Conservation (phyloP, 306 rosid species). For the Fagus sylvatica region DNA sequence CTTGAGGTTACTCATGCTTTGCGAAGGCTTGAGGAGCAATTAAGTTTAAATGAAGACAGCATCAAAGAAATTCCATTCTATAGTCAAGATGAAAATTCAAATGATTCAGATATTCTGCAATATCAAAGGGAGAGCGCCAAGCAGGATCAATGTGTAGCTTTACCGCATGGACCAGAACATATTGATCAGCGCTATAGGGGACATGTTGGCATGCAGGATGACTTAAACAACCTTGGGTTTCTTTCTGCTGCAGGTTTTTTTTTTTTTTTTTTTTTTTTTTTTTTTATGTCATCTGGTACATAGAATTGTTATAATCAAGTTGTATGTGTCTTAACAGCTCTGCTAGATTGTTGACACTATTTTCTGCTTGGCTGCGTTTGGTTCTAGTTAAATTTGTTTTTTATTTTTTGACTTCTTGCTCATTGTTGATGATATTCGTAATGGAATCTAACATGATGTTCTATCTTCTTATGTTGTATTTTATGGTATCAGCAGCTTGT, state of each 20-base stretch:
- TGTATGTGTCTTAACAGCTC: constrained; percentile 18
- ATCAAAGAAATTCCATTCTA: constrained; percentile 39
- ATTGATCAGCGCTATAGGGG: constrained; percentile 41
- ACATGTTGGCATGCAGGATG: constrained; percentile 53
- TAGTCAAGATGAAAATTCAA: constrained; percentile 32
- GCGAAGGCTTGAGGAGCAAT: constrained; percentile 65
- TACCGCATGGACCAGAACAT: constrained; percentile 39
- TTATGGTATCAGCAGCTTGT: background rate
- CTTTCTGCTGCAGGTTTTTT: constrained; percentile 10
- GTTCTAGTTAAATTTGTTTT: background rate
- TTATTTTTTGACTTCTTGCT: background rate
- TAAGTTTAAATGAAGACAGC: constrained; percentile 66
- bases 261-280: constrained; percentile 15
- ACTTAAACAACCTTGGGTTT: constrained; percentile 20
- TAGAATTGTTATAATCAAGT: background rate
- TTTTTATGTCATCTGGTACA: background rate
- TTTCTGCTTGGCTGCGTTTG: background rate
- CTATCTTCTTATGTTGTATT: background rate
- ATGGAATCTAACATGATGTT: background rate
- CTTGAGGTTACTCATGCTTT: constrained; percentile 63
- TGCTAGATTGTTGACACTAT: background rate
- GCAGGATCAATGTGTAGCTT: constrained; percentile 47
- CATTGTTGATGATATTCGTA: background rate
- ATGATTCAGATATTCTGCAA: constrained; percentile 37
- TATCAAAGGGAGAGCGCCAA: constrained; percentile 31